A percentile compares a stretch with the other conserved stretches of the same genome.
Conservation (phyloP, 805 yeast species). For the Millerago galiae region DNA sequence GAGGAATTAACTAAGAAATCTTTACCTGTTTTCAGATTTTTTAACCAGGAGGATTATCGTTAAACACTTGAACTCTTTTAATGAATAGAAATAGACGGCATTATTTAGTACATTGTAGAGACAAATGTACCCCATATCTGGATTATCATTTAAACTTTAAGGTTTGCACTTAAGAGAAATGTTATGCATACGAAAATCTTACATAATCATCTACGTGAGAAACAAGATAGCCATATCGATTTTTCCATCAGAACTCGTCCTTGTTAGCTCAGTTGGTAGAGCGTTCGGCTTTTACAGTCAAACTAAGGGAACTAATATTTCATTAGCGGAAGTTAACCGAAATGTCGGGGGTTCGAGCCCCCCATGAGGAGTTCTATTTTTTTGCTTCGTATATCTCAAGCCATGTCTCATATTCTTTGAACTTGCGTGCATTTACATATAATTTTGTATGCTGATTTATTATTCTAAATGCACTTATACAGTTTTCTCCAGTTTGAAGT, state of each 20-base stretch:
- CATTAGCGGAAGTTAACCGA: constrained; percentile 13
- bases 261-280: constrained; percentile 13
- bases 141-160: no score
- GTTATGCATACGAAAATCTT: no score
- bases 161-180: no score
- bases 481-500: neutral
- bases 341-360: constrained; percentile 17
- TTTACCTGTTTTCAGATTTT: constrained; percentile 32
- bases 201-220: no score
- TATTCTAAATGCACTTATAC: neutral
- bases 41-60: constrained; percentile 10
- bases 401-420: no score
- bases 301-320: constrained; percentile 1
- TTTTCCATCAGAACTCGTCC: constrained; percentile 12
- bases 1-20: constrained; percentile 18
- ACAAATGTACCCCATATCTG: no score
- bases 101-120: no score
- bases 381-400: no score
- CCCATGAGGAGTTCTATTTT: constrained; percentile 13
- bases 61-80: no score
- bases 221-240: no score
- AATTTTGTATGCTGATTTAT: neutral
- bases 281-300: constrained; percentile 16
- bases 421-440: no score
- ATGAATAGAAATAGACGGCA: no score